These are phyloP conservation scores for Phtheirospermum japonicum DNA, from an alignment of 257 asterid genomes.

Conservation along the genomic window DNA sequence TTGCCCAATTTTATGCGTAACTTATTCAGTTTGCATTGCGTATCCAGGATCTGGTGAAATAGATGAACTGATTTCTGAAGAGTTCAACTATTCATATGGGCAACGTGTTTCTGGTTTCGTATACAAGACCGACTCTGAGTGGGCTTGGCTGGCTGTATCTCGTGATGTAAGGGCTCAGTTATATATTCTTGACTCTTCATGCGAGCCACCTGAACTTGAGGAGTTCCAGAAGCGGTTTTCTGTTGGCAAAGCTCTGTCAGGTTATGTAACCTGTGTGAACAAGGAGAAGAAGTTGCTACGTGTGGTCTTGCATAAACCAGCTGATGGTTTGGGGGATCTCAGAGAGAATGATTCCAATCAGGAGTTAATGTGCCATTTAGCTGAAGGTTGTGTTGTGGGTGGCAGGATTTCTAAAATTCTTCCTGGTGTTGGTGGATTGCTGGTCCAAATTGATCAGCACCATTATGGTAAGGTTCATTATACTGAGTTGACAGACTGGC, in stretches of 20 bases:
- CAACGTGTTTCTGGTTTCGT: slow-evolving; percentile 73
- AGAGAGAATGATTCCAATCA: slow-evolving; percentile 31
- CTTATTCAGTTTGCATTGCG: slow-evolving; percentile 26
- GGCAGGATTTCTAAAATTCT: slow-evolving; percentile 85
- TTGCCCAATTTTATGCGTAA: neutral
- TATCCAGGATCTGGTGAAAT: slow-evolving; percentile 51
- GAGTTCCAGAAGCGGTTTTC: slow-evolving; percentile 66
- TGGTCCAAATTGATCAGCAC: slow-evolving; percentile 68
- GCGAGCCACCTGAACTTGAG: slow-evolving; percentile 71
- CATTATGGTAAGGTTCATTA: slow-evolving; percentile 88
- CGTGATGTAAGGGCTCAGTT: slow-evolving; percentile 71
- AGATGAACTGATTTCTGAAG: slow-evolving; percentile 37
- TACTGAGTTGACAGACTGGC: slow-evolving; percentile 71
- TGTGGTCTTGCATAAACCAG: slow-evolving; percentile 45
- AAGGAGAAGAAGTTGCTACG: slow-evolving; percentile 82
- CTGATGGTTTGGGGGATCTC: slow-evolving; percentile 27
- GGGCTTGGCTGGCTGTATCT: slow-evolving; percentile 78
- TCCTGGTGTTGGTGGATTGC: slow-evolving; percentile 84
- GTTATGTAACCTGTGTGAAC: slow-evolving; percentile 47
- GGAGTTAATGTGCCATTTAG: slow-evolving; percentile 42
- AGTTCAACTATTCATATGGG: slow-evolving; percentile 56
- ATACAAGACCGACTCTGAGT: slow-evolving; percentile 74
- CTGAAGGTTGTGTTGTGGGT: slow-evolving; percentile 64
- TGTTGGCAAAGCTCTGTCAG: slow-evolving; percentile 67
- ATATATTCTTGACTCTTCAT: slow-evolving; percentile 70